A percentile compares a stretch with the other conserved stretches of the same genome.
These are phyloP conservation scores for Leishmania martiniquensis DNA, from an alignment of 208 protist genomes.

Conservation along the genomic window DNA sequence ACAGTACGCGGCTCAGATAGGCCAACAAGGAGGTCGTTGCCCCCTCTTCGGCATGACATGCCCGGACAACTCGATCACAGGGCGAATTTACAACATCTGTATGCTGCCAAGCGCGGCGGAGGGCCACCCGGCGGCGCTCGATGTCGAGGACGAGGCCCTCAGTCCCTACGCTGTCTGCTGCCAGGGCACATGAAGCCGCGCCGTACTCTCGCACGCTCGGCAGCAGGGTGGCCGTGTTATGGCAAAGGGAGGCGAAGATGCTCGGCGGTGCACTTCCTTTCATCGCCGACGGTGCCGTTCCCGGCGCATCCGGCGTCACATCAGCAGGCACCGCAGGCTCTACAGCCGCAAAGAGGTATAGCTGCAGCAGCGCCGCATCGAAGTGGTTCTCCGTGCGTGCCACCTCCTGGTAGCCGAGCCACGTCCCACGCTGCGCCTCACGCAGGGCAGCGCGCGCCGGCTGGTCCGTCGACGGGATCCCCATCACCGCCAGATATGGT, in stretches of 20 bases:
- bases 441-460: constrained; percentile 23
- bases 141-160: neutral
- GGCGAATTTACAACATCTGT: neutral
- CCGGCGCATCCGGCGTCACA: too few species aligned
- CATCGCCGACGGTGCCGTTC: too few species aligned
- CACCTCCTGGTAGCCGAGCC: constrained; percentile 43
- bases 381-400: constrained; percentile 44
- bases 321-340: too few species aligned
- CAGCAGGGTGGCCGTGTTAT: constrained; percentile 9
- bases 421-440: constrained; percentile 44
- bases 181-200: neutral
- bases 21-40: too few species aligned
- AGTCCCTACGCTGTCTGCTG: too few species aligned
- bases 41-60: neutral
- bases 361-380: constrained; percentile 24
- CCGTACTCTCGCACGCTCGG: constrained; percentile 17
- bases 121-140: neutral
- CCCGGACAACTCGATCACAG: neutral
- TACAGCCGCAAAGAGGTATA: constrained; percentile 27
- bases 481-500: constrained; percentile 38
- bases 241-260: neutral
- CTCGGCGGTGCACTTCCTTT: neutral
- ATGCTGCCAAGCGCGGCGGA: neutral
- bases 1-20: too few species aligned
- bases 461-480: constrained; percentile 50